A percentile compares a stretch with the other conserved stretches of the same genome.
Evolutionary conservation across 257 asterid genomes (phyloP).

Genomic region (Solanum neorickii): DNA sequence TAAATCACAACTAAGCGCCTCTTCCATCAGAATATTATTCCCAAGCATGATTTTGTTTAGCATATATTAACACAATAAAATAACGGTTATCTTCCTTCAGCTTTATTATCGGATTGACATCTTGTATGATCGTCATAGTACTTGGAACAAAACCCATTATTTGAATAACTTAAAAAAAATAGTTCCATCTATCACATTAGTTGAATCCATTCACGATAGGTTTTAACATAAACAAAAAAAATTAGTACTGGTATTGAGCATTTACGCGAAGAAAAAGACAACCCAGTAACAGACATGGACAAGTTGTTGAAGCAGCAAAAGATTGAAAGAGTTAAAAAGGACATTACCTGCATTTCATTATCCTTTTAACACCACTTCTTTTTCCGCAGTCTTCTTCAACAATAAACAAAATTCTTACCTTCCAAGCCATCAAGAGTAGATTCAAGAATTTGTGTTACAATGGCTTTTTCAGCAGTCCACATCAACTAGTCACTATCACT

Average conservation of each 20-base stretch:
- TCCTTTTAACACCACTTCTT: not conserved
- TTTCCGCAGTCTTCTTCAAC: not conserved
- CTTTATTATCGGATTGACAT: not conserved
- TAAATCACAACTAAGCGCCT: too few species aligned
- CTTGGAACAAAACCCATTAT: not conserved
- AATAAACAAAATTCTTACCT: not conserved
- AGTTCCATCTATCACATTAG: not conserved
- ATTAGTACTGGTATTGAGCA: not conserved
- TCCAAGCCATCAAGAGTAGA: not conserved
- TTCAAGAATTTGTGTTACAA: not conserved
- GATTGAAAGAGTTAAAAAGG: not conserved
- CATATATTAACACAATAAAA: not conserved
- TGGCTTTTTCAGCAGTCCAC: not conserved
- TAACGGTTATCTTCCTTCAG: not conserved
- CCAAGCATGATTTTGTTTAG: not conserved
- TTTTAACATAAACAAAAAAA: not conserved
- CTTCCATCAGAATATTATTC: not conserved
- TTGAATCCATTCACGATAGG: not conserved
- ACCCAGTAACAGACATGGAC: not conserved
- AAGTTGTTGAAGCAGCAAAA: not conserved
- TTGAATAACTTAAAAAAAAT: not conserved
- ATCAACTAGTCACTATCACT: not conserved
- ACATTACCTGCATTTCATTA: not conserved
- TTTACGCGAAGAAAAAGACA: not conserved
- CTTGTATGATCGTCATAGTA: not conserved